Evolutionary conservation across 331 rosid genomes (phyloP).

Genomic region (Malus hybrid): DNA sequence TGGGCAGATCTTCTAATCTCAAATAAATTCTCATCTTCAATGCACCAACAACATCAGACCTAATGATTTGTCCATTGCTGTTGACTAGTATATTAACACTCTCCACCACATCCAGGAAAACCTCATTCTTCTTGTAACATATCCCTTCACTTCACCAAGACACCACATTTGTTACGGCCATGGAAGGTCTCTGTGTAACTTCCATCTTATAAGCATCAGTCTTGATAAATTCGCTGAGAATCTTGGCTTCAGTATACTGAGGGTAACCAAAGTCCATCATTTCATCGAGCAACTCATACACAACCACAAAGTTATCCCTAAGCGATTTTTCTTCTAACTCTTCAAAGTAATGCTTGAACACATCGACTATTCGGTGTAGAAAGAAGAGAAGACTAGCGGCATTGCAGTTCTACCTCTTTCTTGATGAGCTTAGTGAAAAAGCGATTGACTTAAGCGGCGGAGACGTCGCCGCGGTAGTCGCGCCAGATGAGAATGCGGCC

Average conservation of each 20-base stretch:
- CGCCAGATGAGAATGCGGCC: conserved; percentile 99
- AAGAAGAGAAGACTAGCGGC: conserved; percentile 92
- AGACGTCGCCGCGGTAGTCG: conserved; percentile 95
- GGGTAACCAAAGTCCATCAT: conserved; percentile 99
- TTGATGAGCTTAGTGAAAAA: conserved; percentile 98
- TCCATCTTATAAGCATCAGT: conserved; percentile 99
- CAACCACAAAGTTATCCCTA: conserved; percentile 97
- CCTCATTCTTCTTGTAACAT: conserved; percentile 95
- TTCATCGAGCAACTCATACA: conserved; percentile 97
- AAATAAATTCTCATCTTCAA: conserved; percentile 97
- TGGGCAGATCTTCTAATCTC: conserved; percentile 45
- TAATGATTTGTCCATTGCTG: conserved; percentile 95
- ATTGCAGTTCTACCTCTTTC: conserved; percentile 97
- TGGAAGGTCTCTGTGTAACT: conserved; percentile 93
- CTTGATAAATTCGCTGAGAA: conserved; percentile 95
- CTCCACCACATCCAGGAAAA: conserved; percentile 99
- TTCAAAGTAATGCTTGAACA: conserved; percentile 94
- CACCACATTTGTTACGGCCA: conserved; percentile 99
- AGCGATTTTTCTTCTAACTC: conserved; percentile 96
- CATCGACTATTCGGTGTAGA: conserved; percentile 87
- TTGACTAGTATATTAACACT: conserved; percentile 97
- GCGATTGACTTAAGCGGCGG: conserved; percentile 85
- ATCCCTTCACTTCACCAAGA: conserved; percentile 99
- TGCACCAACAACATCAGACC: conserved; percentile 98
- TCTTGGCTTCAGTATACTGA: conserved; percentile 91